A percentile compares a stretch with the other conserved stretches of the same genome.
These are phyloP conservation scores for Jackrogersella multiformis DNA, from an alignment of 495 filamentous ascomycete genomes.

Conservation along the genomic window DNA sequence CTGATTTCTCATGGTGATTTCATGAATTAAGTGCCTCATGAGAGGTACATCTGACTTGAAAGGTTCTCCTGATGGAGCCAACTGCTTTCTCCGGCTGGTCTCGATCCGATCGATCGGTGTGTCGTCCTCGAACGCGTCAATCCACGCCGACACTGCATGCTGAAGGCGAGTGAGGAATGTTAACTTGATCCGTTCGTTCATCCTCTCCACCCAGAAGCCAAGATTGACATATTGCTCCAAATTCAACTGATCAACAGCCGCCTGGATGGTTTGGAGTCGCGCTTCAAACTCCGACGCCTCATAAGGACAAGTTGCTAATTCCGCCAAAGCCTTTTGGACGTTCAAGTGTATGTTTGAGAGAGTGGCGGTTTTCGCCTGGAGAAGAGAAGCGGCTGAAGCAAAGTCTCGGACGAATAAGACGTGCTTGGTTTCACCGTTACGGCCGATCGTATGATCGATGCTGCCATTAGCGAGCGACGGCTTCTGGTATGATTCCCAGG, in stretches of 20 bases:
- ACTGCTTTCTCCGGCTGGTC: conserved; percentile 49
- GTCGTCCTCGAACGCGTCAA: conserved; percentile 77
- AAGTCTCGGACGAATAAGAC: conserved; percentile 96
- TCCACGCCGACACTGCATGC: conserved; percentile 84
- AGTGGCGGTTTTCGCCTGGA: conserved; percentile 85
- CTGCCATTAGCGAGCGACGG: conserved; percentile 66
- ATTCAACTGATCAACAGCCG: conserved; percentile 91
- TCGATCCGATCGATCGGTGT: conserved; percentile 59
- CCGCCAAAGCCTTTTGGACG: conserved; percentile 80
- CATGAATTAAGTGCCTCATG: conserved; percentile 78
- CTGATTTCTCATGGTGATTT: conserved; percentile 96
- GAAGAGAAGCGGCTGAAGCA: conserved; percentile 78
- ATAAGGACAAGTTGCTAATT: conserved; percentile 88
- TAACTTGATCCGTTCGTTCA: conserved; percentile 83
- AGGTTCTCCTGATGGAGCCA: conserved; percentile 50
- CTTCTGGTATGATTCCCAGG: conserved; percentile 90
- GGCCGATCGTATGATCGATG: conserved; percentile 64
- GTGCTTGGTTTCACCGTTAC: conserved; percentile 85
- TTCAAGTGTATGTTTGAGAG: conserved; percentile 81
- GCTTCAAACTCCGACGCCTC: conserved; percentile 76
- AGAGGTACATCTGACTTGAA: conserved; percentile 60
- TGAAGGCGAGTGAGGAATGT: conserved; percentile 80
- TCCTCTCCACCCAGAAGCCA: conserved; percentile 81
- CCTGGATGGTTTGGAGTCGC: conserved; percentile 85
- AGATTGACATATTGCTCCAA: conserved; percentile 95